Conservation (phyloP, 257 asterid species). For the Ilex aquifolium region DNA sequence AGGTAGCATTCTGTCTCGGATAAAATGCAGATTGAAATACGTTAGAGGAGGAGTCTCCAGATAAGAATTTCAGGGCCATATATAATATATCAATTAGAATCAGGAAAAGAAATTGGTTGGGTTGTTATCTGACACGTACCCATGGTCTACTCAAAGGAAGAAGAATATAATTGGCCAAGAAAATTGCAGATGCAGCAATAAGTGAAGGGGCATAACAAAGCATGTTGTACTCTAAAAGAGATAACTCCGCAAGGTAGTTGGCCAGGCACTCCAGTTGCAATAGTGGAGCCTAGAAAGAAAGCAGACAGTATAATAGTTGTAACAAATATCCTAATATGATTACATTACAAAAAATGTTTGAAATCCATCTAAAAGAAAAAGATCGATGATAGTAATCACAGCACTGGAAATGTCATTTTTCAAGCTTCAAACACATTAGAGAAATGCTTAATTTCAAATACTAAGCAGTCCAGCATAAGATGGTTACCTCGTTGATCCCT, state of each 20-base stretch:
- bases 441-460: no score
- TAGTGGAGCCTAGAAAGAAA: slow-evolving; percentile 25
- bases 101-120: background rate
- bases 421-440: no score
- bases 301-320: background rate
- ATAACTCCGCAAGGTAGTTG: slow-evolving; percentile 46
- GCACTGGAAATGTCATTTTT: no score
- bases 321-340: no score
- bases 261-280: slow-evolving; percentile 73
- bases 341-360: no score
- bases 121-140: slow-evolving; percentile 34
- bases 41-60: background rate
- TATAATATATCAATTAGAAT: no score
- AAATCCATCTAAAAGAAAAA: no score
- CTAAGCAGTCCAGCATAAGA: background rate
- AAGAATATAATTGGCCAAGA: slow-evolving; percentile 42
- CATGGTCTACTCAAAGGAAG: slow-evolving; percentile 36
- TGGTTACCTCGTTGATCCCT: slow-evolving; percentile 63
- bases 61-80: background rate
- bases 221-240: slow-evolving; percentile 40
- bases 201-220: slow-evolving; percentile 43
- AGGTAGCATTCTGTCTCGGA: slow-evolving; percentile 43
- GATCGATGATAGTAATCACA: no score
- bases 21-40: background rate
- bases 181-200: slow-evolving; percentile 48